Evolutionary conservation across 306 rosid species (phyloP), one percentile per base, ranked within the genome.

Genomic region (Betula pendula): DNA sequence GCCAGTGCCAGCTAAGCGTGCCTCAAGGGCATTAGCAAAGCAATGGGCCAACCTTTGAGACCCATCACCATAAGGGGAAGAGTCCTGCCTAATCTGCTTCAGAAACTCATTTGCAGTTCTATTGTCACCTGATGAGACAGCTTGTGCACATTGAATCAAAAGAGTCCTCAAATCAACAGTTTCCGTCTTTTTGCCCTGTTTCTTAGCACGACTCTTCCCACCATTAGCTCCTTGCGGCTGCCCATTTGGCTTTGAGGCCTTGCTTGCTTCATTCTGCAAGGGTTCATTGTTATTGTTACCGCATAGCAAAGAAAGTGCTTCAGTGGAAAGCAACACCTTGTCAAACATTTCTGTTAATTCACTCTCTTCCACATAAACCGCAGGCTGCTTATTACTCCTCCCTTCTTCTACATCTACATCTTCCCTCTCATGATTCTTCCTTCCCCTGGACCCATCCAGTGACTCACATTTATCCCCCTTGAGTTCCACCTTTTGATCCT

Each of bases 91-190:
- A 59, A 93, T 86, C 76, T 87, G 92, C 59, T 68, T 81, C 22
- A 92, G 89, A 19, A 82, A 42, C 20, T 92, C 92, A 66, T 70
- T 80, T 56, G 96, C 86, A 33, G 80, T 87, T 77, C 84, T 88
- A 44, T 56, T 88, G 66, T 92, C 96, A 59, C 88, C 82, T 81
- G 40, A 77, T 38, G 87, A 86, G 67, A 89, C 94, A 2, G 96
- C 87, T 50, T 89, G 90, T 16, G 97, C 96, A 83, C 97, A 90
- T 31, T 79, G 94, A 65, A 80, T 86, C 63, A 92, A 87, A 24
- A 90, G 83, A 24, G 87, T 75, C 91, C 89, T 82, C 20, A 92
- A 84, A 81, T 90, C 94, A 33, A 85, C 88, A 4, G 77, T 16
- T 47, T 79, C 8, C 55, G 14, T 78, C 10, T 56, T 52, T 20